phyloP scores from a whole-genome alignment of 495 filamentous ascomycete species.

The Sphaerosporella brunnea region DNA sequence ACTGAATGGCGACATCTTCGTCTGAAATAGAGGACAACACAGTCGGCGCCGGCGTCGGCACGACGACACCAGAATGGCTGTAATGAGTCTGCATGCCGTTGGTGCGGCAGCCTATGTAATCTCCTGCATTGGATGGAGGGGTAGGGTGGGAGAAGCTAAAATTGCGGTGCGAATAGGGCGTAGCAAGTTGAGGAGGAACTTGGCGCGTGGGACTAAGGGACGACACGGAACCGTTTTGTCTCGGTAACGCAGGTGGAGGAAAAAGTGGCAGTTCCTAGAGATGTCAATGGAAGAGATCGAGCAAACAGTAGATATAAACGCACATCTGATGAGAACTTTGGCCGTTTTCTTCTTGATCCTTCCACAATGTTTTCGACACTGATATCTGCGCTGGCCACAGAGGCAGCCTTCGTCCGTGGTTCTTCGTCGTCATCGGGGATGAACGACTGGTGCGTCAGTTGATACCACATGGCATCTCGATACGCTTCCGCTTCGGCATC shows the following conservation, averaged over 20 bases:
- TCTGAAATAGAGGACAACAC: slow-evolving; percentile 90
- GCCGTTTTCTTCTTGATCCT: slow-evolving; percentile 81
- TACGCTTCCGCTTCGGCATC: slow-evolving; percentile 16
- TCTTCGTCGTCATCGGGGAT: slow-evolving; percentile 19
- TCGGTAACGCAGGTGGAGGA: slow-evolving; percentile 44
- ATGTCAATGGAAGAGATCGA: slow-evolving; percentile 11
- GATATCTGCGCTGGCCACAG: slow-evolving; percentile 47
- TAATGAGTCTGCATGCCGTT: slow-evolving; percentile 17
- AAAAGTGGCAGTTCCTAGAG: slow-evolving; percentile 82
- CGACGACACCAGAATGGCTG: slow-evolving; percentile 32
- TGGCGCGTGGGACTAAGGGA: slow-evolving; percentile 80
- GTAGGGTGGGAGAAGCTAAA: slow-evolving; percentile 35
- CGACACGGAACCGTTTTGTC: slow-evolving; percentile 44
- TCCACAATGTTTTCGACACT: slow-evolving; percentile 96
- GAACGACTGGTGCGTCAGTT: slow-evolving; percentile 12
- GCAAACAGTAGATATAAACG: slow-evolving; percentile 10
- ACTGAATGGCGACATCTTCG: slow-evolving; percentile 88
- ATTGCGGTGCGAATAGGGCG: slow-evolving; percentile 37
- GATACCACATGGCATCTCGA: slow-evolving; percentile 10
- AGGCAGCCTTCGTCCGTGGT: slow-evolving; percentile 17
- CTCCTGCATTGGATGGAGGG: slow-evolving; percentile 18
- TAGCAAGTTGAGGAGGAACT: slow-evolving; percentile 37
- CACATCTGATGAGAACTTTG: slow-evolving; percentile 50
- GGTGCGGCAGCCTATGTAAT: slow-evolving; percentile 10
- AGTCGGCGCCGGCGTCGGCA: slow-evolving; percentile 89